These are phyloP conservation scores for Bimuria novae-zelandiae DNA, from an alignment of 2,329 filamentous ascomycete species.

Conservation along the genomic window DNA sequence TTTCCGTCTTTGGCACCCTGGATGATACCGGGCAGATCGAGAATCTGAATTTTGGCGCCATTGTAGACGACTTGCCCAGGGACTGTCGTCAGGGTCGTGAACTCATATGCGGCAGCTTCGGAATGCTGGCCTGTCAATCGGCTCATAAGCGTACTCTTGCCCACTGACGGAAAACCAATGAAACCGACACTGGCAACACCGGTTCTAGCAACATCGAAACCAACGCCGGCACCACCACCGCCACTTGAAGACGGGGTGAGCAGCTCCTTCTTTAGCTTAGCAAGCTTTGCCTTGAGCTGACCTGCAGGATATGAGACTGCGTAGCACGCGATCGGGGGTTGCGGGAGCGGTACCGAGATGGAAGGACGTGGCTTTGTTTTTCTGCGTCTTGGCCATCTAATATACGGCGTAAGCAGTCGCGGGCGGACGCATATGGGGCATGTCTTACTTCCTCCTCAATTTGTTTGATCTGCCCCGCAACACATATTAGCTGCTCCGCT, in stretches of 20 bases:
- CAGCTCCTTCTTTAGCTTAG: conserved; percentile 95
- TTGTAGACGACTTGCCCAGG: conserved; percentile 97
- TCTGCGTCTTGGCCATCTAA: conserved; percentile 94
- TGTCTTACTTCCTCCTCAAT: conserved; percentile 86
- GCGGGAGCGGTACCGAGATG: conserved; percentile 68
- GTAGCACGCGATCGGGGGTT: neutral
- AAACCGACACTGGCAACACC: conserved; percentile 97
- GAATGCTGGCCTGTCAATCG: conserved; percentile 94
- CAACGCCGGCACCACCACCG: conserved; percentile 81
- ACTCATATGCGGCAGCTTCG: conserved; percentile 96
- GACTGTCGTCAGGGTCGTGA: conserved; percentile 96
- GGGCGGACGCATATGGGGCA: conserved; percentile 16
- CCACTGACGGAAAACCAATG: conserved; percentile 97
- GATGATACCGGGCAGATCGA: conserved; percentile 98
- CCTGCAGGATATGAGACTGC: conserved; percentile 49
- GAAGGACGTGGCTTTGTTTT: conserved; percentile 94
- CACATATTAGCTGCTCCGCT: conserved; percentile 33
- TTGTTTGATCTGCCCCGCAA: conserved; percentile 77
- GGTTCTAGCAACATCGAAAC: conserved; percentile 97
- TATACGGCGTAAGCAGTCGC: conserved; percentile 28
- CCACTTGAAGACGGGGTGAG: conserved; percentile 80
- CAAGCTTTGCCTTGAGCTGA: conserved; percentile 96
- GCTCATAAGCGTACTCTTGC: conserved; percentile 98
- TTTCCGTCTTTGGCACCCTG: conserved; percentile 98
- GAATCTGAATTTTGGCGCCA: conserved; percentile 95